phyloP scores from a whole-genome alignment of 148 eudicot species.

The Hydrangea macrophylla region DNA sequence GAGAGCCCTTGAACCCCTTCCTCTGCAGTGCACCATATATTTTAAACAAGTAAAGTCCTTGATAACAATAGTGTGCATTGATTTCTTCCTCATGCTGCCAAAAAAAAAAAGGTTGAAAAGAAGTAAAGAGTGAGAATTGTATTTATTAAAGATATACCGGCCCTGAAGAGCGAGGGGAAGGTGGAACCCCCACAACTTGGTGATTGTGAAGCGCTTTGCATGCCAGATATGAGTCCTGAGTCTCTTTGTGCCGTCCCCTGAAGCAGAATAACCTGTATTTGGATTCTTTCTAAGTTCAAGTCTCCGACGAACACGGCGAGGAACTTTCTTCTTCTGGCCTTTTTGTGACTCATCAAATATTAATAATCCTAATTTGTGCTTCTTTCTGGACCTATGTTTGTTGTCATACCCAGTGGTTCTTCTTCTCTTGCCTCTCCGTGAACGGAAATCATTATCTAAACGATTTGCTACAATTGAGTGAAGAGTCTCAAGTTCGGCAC shows the following conservation, averaged over 20 bases:
- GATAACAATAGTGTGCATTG: background rate
- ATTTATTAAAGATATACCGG: slow-evolving; percentile 47
- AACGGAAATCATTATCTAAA: slow-evolving; percentile 55
- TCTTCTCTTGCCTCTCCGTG: slow-evolving; percentile 68
- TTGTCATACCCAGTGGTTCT: slow-evolving; percentile 69
- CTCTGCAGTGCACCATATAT: slow-evolving; percentile 54
- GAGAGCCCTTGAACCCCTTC: slow-evolving; percentile 88
- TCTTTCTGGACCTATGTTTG: slow-evolving; percentile 24
- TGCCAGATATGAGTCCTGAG: slow-evolving; percentile 85
- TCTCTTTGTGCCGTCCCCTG: slow-evolving; percentile 81
- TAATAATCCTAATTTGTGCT: slow-evolving; percentile 13
- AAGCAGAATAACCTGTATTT: slow-evolving; percentile 46
- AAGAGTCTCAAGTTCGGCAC: slow-evolving; percentile 66
- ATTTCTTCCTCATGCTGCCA: background rate
- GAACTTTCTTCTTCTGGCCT: slow-evolving; percentile 22
- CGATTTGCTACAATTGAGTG: slow-evolving; percentile 60
- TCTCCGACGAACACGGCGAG: slow-evolving; percentile 64
- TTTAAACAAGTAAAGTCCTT: background rate
- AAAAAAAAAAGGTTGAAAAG: too few relatives aligned
- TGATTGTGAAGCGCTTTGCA: slow-evolving; percentile 81
- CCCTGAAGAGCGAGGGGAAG: slow-evolving; percentile 78
- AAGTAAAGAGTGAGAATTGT: too few relatives aligned
- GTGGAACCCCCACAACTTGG: slow-evolving; percentile 74
- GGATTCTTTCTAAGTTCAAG: slow-evolving; percentile 60
- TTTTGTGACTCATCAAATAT: slow-evolving; percentile 7